Base-by-base conservation (phyloP, 106 monocot genomes). In the Cymbidium sinense region DNA sequence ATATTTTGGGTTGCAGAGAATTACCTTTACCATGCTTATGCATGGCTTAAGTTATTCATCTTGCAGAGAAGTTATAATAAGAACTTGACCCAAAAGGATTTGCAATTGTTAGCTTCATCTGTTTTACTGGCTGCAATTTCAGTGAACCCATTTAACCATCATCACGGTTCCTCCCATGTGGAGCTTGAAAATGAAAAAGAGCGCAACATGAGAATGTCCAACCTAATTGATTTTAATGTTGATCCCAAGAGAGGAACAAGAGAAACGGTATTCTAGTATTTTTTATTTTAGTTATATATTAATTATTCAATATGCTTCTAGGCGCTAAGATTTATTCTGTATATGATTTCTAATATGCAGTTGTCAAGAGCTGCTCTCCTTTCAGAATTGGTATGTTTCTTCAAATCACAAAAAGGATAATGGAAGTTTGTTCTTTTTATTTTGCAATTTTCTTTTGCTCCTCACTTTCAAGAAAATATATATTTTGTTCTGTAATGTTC, bases 51-150 rank as follows among this genome's bases (percentile, higher is more conserved):
- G 70, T 88, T 99, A 27, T 99, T 94, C 50, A 65, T 74, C 6
- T 77, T 99, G 58, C 98, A 99, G 43, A 99, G 95, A 77, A 92
- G 85, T 70, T 92, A 99, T 78, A 99, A 99, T 79, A 99, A 99
- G 37, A 99, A 99, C 44, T 79, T 99, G 25, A 83, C 87, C 6
- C 98, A 99, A 78, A 99, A 94, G 64, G 98, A 99, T 82, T 86
- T 94, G 43, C 98, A 99, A 64, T 75, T 99, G 70, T 87, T 99
- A 73, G 98, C 98, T 34, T 92, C 94, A 20, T 89, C 98, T 64
- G 98, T 99, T 75, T 74, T 99, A 31, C 83, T 99, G 75, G 86
- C 98, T 75, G 94, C 98, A 51, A 85, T 99, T 70, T 84, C 98
- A 7, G 98, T 99, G 52, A 37, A 64, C 21, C 98, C 94, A 37